phyloP scores from a whole-genome alignment of 1,284 basidiomycete genomes.

The Fomitopsis pinicola region DNA sequence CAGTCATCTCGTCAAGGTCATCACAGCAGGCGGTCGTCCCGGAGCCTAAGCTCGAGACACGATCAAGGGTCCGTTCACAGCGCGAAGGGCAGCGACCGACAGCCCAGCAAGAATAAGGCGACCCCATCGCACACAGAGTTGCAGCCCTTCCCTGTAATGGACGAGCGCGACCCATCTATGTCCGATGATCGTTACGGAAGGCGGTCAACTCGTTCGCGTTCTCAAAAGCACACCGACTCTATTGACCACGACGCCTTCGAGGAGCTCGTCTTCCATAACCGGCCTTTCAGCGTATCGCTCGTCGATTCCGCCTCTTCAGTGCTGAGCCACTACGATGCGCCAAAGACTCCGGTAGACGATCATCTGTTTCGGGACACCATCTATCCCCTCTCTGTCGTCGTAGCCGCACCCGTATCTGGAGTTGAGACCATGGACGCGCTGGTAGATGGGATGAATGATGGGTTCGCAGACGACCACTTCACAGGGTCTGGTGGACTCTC shows the following conservation, averaged over 20 bases:
- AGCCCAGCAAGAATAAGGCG: conserved; percentile 8
- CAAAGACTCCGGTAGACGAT: conserved; percentile 61
- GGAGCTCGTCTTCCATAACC: conserved; percentile 23
- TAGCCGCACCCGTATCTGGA: conserved; percentile 69
- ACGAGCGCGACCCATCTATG: conserved; percentile 9
- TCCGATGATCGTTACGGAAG: conserved; percentile 16
- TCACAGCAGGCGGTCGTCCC: conserved; percentile 18
- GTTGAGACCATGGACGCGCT: conserved; percentile 83
- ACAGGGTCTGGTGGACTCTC: conserved; percentile 37
- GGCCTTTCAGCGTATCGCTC: conserved; percentile 38
- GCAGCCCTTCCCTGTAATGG: conserved; percentile 20
- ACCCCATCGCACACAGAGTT: conserved; percentile 10
- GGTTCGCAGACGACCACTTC: conserved; percentile 45
- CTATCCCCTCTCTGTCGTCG: conserved; percentile 58
- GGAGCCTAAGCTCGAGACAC: conserved; percentile 17
- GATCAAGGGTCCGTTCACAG: conserved; percentile 16
- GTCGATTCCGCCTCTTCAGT: conserved; percentile 63
- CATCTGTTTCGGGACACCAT: conserved; percentile 39
- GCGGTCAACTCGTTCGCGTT: conserved; percentile 31
- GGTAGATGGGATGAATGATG: conserved; percentile 79
- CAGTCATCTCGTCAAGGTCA: conserved; percentile 17
- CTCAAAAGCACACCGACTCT: conserved; percentile 39
- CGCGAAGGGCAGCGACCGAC: conserved; percentile 12
- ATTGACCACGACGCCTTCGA: conserved; percentile 43
- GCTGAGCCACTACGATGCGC: conserved; percentile 53